Evolutionary conservation across 108 stramenopile species (phyloP), one percentile per base, ranked within the genome.

Genomic region (Discostella pseudostelligera): DNA sequence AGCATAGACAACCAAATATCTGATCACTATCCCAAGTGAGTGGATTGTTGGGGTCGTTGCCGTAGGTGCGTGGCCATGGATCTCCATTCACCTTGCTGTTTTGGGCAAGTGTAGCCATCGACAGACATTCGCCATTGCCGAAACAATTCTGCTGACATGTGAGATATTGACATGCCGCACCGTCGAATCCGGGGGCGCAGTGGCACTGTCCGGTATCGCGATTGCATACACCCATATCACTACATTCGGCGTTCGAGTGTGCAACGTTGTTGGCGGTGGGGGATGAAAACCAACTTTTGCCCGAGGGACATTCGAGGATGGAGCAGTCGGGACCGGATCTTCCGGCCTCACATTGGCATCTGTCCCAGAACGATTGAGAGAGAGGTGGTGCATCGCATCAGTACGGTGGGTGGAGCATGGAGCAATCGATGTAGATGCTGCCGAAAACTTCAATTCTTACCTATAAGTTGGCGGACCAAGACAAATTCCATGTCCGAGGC

Each of bases 271-370:
- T 51, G 8, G 44, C 37, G 0, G 67, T 46, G 4, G 87, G 83
- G 29, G 65, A 49, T 4, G 69, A 81, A 42, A 65, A 80, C 87
- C 87, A 88, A 10, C 62, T 61, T 44, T 61, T 66, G 19, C 82
- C 87, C 4, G 56, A 28, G 11, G 84, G 87, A 54, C 87, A 88
- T 8, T 75, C 62, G 44, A 84, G 76, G 53, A 81, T 49, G n/a
- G 85, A 75, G 71, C 92, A 94, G 58, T 92, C 92, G 1, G 87
- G 81, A 8, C 88, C 87, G 20, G 53, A 77, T 78, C 87, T 84
- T 32, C 84, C 90, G 10, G 40, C 46, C 44, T 79, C 69, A 67
- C 92, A 94, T n/a, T 28, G 46, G 61, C 92, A 94, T n/a, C n/a
- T n/a, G n/a, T n/a, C n/a, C n/a, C n/a, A n/a, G n/a, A n/a, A n/a